Conservation (phyloP, 352 stramenopile species). For the Thalassiosira ordinaria region DNA sequence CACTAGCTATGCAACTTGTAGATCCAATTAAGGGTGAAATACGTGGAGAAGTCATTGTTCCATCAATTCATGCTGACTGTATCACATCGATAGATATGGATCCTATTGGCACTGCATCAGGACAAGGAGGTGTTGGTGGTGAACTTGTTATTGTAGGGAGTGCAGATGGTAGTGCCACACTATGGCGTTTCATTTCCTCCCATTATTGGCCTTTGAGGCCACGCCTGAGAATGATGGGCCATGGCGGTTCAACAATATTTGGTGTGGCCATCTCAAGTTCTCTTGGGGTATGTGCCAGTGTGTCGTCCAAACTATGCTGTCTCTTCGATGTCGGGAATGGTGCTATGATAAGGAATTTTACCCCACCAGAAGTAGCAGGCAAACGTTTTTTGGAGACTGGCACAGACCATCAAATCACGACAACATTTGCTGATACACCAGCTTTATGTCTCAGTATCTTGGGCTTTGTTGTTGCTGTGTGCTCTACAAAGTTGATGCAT, state of each 20-base stretch:
- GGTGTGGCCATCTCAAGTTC: constrained; percentile 74
- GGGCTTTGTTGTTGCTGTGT: constrained; percentile 81
- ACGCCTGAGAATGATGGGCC: constrained; percentile 71
- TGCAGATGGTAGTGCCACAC: constrained; percentile 77
- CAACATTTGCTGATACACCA: constrained; percentile 71
- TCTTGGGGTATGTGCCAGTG: constrained; percentile 77
- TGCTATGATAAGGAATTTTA: constrained; percentile 78
- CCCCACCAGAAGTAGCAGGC: constrained; percentile 61
- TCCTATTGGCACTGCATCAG: constrained; percentile 80
- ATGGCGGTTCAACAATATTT: constrained; percentile 68
- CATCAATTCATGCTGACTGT: constrained; percentile 73
- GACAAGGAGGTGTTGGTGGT: constrained; percentile 83
- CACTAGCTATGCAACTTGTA: constrained; percentile 83
- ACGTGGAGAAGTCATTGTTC: constrained; percentile 78
- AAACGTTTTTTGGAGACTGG: constrained; percentile 42
- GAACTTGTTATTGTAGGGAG: constrained; percentile 84
- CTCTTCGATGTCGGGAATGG: constrained; percentile 85
- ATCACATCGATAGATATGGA: constrained; percentile 85
- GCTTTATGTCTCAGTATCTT: constrained; percentile 77
- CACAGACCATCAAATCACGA: constrained; percentile 7
- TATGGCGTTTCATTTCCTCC: constrained; percentile 87
- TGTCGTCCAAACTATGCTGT: constrained; percentile 74
- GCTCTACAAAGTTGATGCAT: constrained; percentile 66
- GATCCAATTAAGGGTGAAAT: constrained; percentile 82
- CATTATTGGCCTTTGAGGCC: constrained; percentile 85